Base-by-base conservation (phyloP, 805 yeast species). In the Nakazawaea ambrosiae region DNA sequence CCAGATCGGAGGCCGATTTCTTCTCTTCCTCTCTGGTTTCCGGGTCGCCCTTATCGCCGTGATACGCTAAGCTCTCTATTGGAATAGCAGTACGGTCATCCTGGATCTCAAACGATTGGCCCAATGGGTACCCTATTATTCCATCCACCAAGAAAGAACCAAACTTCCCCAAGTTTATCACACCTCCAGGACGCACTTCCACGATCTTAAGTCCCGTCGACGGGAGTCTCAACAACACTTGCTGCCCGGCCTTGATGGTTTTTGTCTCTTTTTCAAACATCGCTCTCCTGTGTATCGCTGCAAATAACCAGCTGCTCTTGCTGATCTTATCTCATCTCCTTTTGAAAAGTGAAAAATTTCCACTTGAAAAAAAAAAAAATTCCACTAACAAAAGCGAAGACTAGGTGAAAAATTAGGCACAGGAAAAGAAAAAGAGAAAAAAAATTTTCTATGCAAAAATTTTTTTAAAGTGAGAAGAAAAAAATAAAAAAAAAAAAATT, bases 81-180 rank as follows among this genome's bases (percentile, higher is more conserved):
- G 82, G 78, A 29, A 57, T 60, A 10, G 76, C 75, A 20, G 56
- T 55, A 35, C 63, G 63, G 42, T 73, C 77, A 30, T 77, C 85
- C 20, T 68, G 52, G 31, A 90, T 81, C 52, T 90, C 97, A 60
- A 89, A 92, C 1, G 95, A 76, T 47, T 85, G 90, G 1, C 97
- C 98, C 51, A 74, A 83, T 5, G 88, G 82, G 49, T 68, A 79
- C 3, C 96, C 97, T 28, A 90, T 57, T 10, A 90, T 70, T 36
- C 75, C 81, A 45, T 79, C 75, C 2, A 82, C 86, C 22, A 70
- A 62, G 55, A 92, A 92, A 0, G 81, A 66, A 15, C 99, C 99
- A 58, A 90, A 92, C 55, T 92, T 90, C 2, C 98, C 98, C 45
- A 92, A 66, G 39, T 77, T 75, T 15, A 92, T 70, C 9, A 71